Base-by-base conservation (phyloP, 225 moss, liverwort and hornwort species). In the Climacium dendroides region DNA sequence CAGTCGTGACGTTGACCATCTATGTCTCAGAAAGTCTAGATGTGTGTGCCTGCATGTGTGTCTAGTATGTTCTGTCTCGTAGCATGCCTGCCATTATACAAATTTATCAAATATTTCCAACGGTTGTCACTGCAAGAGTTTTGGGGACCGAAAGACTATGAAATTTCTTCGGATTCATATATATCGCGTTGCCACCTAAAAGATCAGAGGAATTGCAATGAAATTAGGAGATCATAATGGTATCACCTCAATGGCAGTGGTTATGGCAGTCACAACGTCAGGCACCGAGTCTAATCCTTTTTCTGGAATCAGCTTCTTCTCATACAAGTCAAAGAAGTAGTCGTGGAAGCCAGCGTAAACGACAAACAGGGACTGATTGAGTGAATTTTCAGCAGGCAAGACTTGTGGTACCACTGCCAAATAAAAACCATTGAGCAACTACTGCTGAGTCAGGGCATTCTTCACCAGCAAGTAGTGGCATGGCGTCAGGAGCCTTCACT, bases 291-390 rank as follows among this genome's bases (percentile, higher is more conserved):
- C 80, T 67, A 89, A 37, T 34, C 52, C 89, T 83, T 83, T 35
- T 47, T 47, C 74, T 14, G 89, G 74, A 23, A 80, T 90, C 45
- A 79, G 12, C 79, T 87, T 87, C 87, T 87, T 87, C 85, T 82
- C 78, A 53, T 59, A 87, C 62, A 92, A 84, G 77, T 90, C 90
- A 53, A 77, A 90, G 66, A 85, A 85, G 83, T 92, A 92, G 67
- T 92, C 92, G 43, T 91, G 89, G 70, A 84, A 90, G 45, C 92
- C 87, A 65, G 89, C 89, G 69, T 89, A 91, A 10, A 92, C 83
- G 63, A 90, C 74, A 61, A 87, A 83, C 66, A 92, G 75, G 28
- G 92, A 92, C 55, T 81, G 78, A 47, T 90, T 92, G 62, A 90
- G 65, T 41, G 90, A 92, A 15, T 50, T 87, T 66, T 80, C 74